phyloP scores from a whole-genome alignment of 345 rosid species.

The Litchi chinensis region DNA sequence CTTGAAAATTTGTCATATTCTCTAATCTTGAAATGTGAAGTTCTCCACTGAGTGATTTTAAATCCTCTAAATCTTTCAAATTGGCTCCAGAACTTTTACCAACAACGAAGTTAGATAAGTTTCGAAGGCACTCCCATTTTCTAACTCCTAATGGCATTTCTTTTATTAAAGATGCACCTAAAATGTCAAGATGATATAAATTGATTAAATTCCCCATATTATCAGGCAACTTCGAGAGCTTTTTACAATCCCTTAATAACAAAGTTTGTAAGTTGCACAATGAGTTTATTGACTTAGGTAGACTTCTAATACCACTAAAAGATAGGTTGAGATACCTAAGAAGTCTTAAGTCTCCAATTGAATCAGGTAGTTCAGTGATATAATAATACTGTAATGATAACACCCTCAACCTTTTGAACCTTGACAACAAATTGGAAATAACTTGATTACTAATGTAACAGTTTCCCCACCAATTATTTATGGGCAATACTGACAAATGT shows the following conservation, averaged over 20 bases:
- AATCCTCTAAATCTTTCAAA: neutral
- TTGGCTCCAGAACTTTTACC: conserved; percentile 2
- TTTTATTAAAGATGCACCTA: neutral
- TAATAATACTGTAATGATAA: no score
- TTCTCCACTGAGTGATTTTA: neutral
- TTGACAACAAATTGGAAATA: no score
- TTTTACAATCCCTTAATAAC: no score
- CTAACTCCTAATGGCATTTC: neutral
- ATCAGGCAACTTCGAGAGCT: no score
- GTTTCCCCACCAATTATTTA: no score
- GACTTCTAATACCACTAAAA: no score
- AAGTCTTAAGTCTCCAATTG: neutral
- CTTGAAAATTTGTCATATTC: conserved; percentile 5
- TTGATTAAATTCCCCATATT: no score
- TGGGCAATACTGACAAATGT: neutral
- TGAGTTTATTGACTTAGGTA: no score
- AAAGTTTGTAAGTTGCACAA: no score
- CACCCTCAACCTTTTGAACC: neutral
- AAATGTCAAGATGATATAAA: neutral
- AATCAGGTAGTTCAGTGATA: neutral
- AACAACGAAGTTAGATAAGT: conserved; percentile 1
- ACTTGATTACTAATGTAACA: neutral
- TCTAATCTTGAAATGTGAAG: neutral
- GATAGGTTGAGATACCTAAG: neutral
- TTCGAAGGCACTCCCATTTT: neutral